Conservation (phyloP, 345 rosid genomes). For the Hibiscus mutabilis region DNA sequence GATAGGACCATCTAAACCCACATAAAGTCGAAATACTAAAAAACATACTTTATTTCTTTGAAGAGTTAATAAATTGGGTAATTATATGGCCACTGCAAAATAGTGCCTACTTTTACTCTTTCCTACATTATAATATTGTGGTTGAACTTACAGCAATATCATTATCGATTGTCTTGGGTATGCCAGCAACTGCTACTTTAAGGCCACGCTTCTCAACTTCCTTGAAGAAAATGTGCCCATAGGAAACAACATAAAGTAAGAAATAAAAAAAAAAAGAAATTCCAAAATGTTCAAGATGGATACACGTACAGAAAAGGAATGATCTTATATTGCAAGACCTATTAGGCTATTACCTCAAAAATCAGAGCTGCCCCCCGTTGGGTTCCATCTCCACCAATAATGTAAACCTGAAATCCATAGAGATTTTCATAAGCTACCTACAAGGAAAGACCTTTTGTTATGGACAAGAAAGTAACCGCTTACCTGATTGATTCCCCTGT, state of each 20-base stretch:
- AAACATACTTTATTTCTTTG: background rate
- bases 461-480: slow-evolving; percentile 4
- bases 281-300: background rate
- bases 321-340: background rate
- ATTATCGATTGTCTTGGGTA: slow-evolving; percentile 90
- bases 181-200: slow-evolving; percentile 77
- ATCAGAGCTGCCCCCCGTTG: slow-evolving; percentile 78
- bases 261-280: slow-evolving; percentile 5
- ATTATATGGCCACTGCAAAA: background rate
- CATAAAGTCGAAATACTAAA: background rate
- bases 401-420: slow-evolving; percentile 56
- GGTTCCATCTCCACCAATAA: slow-evolving; percentile 94
- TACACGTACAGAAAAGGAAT: background rate
- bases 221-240: slow-evolving; percentile 34
- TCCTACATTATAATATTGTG: slow-evolving; percentile 9
- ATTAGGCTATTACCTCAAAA: slow-evolving; percentile 42
- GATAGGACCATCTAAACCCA: background rate
- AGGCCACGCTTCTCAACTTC: slow-evolving; percentile 88
- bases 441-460: slow-evolving; percentile 2
- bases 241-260: slow-evolving; percentile 5
- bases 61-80: background rate
- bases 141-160: slow-evolving; percentile 68
- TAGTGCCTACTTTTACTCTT: background rate
- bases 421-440: background rate
- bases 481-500: slow-evolving; percentile 89